A percentile compares a stretch with the other conserved stretches of the same genome.
Conservation (phyloP, 768 basidiomycete species). For the Vishniacozyma victoriae region DNA sequence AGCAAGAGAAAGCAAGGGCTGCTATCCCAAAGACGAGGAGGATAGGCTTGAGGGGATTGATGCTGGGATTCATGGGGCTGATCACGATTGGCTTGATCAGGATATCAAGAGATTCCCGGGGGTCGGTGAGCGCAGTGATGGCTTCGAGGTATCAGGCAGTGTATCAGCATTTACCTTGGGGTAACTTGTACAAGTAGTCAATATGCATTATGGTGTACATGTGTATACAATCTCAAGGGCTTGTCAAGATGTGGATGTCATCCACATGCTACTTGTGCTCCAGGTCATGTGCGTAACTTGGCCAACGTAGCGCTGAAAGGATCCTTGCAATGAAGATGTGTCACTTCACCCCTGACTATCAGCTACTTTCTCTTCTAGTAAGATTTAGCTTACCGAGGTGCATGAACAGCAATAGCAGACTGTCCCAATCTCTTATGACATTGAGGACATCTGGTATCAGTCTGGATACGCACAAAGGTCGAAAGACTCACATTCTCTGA, state of each 20-base stretch:
- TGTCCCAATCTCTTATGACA: constrained; percentile 90
- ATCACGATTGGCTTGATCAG: constrained; percentile 19
- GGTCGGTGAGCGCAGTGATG: constrained; percentile 14
- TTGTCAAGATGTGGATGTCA: too few species aligned
- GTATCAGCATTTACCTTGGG: constrained; percentile 3
- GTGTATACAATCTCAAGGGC: too few species aligned
- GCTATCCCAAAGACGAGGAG: constrained; percentile 1
- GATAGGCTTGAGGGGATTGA: constrained; percentile 11
- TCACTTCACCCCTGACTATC: constrained; percentile 75
- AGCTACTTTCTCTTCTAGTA: not conserved
- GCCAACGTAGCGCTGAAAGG: constrained; percentile 49
- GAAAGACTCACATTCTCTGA: constrained; percentile 81
- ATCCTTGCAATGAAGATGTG: constrained; percentile 93
- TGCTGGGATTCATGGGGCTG: constrained; percentile 12
- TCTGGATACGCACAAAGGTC: too few species aligned
- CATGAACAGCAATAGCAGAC: constrained; percentile 89
- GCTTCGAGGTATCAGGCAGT: constrained; percentile 26
- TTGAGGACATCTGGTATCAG: constrained; percentile 70
- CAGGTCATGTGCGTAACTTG: constrained; percentile 21
- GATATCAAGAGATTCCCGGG: constrained; percentile 14
- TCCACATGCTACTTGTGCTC: too few species aligned
- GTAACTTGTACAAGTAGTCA: not conserved
- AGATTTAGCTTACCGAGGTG: constrained; percentile 60
- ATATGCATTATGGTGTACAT: not conserved
- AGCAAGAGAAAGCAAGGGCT: not conserved